A percentile compares a stretch with the other conserved stretches of the same genome.
These are phyloP conservation scores for Incumbomyces lentus DNA, from an alignment of 2,329 filamentous ascomycete genomes.

Conservation along the genomic window DNA sequence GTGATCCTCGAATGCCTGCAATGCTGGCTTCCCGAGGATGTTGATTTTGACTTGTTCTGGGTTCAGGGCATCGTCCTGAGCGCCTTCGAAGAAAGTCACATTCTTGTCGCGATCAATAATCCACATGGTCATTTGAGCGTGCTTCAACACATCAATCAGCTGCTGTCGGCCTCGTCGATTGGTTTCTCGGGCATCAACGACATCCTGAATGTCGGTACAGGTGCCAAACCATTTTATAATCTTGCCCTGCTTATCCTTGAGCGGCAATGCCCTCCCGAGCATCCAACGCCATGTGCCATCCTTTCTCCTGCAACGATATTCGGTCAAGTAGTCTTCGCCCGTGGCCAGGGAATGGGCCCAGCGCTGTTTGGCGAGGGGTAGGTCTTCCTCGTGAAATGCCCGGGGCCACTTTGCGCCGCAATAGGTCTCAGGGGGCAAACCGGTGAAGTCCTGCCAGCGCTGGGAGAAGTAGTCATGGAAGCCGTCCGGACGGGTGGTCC, in stretches of 20 bases:
- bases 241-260: conserved; percentile 54
- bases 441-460: conserved; percentile 72
- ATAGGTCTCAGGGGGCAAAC: conserved; percentile 52
- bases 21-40: conserved; percentile 23
- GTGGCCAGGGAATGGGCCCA: conserved; percentile 57
- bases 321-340: conserved; percentile 57
- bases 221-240: conserved; percentile 76
- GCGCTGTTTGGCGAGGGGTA: conserved; percentile 41
- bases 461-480: conserved; percentile 63
- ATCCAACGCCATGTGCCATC: conserved; percentile 71
- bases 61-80: conserved; percentile 38
- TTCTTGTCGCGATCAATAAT: conserved; percentile 53
- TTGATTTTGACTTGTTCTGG: conserved; percentile 7
- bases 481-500: conserved; percentile 60
- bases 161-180: conserved; percentile 60
- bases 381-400: conserved; percentile 62
- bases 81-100: conserved; percentile 61
- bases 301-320: conserved; percentile 58
- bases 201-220: conserved; percentile 68
- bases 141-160: conserved; percentile 60
- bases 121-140: conserved; percentile 67
- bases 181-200: conserved; percentile 56
- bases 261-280: conserved; percentile 59
- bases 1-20: conserved; percentile 19
- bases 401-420: conserved; percentile 52